These are phyloP conservation scores for Piedraia hortae DNA, from an alignment of 2,329 filamentous ascomycete species.

Conservation along the genomic window DNA sequence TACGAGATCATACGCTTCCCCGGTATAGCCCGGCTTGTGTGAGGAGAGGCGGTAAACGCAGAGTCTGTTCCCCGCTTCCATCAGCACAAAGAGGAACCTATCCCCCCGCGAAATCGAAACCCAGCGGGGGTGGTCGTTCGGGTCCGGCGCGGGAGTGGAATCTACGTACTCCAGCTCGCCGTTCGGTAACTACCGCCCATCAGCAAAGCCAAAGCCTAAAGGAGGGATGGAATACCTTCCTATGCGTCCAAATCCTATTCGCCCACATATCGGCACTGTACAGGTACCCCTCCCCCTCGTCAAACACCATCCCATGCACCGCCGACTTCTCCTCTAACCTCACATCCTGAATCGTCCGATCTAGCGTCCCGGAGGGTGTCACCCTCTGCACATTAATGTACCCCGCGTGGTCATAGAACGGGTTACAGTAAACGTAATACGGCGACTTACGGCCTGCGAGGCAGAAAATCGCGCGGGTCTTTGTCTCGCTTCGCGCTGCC, in stretches of 20 bases:
- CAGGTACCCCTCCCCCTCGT: conserved; percentile 42
- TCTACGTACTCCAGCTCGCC: conserved; percentile 43
- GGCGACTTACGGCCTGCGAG: conserved; percentile 52
- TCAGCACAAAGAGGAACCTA: conserved; percentile 57
- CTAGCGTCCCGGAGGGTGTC: conserved; percentile 27
- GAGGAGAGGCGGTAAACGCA: conserved; percentile 64
- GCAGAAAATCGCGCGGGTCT: conserved; percentile 72
- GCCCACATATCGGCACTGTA: conserved; percentile 55
- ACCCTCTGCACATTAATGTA: conserved; percentile 52
- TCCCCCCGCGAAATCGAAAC: conserved; percentile 58
- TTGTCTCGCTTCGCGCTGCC: conserved; percentile 41
- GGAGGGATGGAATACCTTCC: conserved; percentile 21
- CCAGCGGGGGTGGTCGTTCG: conserved; percentile 62
- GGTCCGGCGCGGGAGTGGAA: conserved; percentile 39
- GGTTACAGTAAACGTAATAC: conserved; percentile 66
- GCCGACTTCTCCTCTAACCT: conserved; percentile 40
- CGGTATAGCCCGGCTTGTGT: conserved; percentile 51
- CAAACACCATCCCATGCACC: conserved; percentile 63
- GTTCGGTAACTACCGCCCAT: conserved; percentile 19
- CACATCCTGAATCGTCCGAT: conserved; percentile 42
- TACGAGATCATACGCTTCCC: conserved; percentile 49
- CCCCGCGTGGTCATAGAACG: conserved; percentile 67
- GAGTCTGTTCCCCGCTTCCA: conserved; percentile 69
- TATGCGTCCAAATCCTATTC: conserved; percentile 66
- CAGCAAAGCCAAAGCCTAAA: background rate